phyloP scores from a whole-genome alignment of 257 asterid genomes.

The Penstemon newberryi region DNA sequence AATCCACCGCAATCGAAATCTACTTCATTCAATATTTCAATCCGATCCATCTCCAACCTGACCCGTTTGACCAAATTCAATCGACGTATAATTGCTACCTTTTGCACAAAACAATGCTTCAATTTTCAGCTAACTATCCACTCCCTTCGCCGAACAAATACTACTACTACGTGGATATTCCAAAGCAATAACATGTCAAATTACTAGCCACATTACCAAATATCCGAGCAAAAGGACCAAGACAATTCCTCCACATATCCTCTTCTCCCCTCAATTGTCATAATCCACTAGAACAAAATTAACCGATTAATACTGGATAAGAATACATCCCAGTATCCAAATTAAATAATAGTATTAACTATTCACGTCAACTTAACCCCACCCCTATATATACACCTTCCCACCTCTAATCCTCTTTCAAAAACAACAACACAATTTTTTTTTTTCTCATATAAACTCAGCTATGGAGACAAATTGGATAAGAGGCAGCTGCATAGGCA shows the following conservation, averaged over 20 bases:
- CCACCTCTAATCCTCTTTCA: neutral
- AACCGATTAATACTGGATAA: constrained; percentile 41
- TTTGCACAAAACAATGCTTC: neutral
- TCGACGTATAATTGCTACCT: neutral
- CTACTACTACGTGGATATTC: neutral
- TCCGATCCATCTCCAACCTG: neutral
- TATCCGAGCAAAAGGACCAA: neutral
- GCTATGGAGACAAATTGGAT: constrained; percentile 32
- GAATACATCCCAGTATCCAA: constrained; percentile 34
- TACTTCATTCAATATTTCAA: too few relatives aligned
- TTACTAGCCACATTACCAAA: constrained; percentile 15
- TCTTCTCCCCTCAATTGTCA: constrained; percentile 11
- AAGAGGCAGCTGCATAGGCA: constrained; percentile 48
- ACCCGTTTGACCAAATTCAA: neutral
- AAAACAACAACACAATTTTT: neutral
- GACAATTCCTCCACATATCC: constrained; percentile 7
- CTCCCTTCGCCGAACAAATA: neutral
- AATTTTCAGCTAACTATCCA: constrained; percentile 5
- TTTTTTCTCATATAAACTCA: neutral
- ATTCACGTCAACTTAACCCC: neutral
- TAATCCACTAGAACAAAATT: constrained; percentile 26
- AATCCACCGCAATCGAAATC: too few relatives aligned
- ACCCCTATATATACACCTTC: neutral
- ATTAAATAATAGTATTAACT: neutral
- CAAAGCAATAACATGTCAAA: constrained; percentile 15